A percentile compares a stretch with the other conserved stretches of the same genome.
Conservation (phyloP, 2,329 filamentous ascomycete genomes). For the Raffaelea deltoideospora region DNA sequence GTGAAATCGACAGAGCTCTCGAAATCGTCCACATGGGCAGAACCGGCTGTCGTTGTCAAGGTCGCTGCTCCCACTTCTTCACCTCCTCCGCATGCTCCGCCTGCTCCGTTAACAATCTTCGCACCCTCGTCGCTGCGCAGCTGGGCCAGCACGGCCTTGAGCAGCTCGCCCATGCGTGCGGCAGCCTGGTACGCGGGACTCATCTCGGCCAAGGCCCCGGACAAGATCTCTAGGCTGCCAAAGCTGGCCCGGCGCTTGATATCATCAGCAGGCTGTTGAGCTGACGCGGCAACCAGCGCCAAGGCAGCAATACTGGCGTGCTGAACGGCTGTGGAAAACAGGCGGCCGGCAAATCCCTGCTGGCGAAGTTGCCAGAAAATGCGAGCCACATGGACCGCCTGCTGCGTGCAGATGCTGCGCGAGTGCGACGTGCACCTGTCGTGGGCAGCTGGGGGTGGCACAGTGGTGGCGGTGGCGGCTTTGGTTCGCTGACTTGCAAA, state of each 20-base stretch:
- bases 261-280: slow-evolving; percentile 18
- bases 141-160: slow-evolving; percentile 36
- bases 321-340: slow-evolving; percentile 34
- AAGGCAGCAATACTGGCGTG: slow-evolving; percentile 39
- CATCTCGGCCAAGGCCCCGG: slow-evolving; percentile 36
- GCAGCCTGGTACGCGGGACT: slow-evolving; percentile 35
- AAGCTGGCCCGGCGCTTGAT: slow-evolving; percentile 23
- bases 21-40: background rate
- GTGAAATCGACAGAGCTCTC: too few relatives aligned
- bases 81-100: background rate
- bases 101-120: background rate
- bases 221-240: slow-evolving; percentile 36
- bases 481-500: background rate
- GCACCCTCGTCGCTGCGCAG: slow-evolving; percentile 16
- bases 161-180: slow-evolving; percentile 34
- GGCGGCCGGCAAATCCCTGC: slow-evolving; percentile 33
- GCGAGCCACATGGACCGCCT: slow-evolving; percentile 34
- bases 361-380: slow-evolving; percentile 41
- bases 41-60: background rate
- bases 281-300: slow-evolving; percentile 34
- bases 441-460: slow-evolving; percentile 9
- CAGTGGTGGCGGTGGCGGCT: background rate
- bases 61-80: background rate
- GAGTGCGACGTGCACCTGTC: slow-evolving; percentile 29
- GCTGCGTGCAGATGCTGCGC: slow-evolving; percentile 37